Evolutionary conservation across 345 rosid species (phyloP).

Genomic region (Cochlearia excelsa): DNA sequence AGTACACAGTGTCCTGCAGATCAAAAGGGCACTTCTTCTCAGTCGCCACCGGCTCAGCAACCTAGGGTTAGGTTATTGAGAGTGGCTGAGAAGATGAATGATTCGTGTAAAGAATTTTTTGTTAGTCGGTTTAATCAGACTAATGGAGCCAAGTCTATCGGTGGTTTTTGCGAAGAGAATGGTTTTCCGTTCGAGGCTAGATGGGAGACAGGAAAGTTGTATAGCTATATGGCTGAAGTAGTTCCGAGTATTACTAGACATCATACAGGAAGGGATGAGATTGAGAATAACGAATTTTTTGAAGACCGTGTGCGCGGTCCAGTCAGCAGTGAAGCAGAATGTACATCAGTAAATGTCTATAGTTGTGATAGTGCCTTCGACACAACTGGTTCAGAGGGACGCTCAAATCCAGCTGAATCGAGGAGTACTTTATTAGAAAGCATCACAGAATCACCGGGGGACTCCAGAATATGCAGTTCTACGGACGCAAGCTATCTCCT

Average conservation of each 20-base stretch:
- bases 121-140: slow-evolving; percentile 30
- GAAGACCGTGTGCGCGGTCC: slow-evolving; percentile 26
- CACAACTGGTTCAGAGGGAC: slow-evolving; percentile 24
- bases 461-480: slow-evolving; percentile 35
- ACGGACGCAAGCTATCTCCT: slow-evolving; percentile 44
- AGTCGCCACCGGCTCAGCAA: slow-evolving; percentile 27
- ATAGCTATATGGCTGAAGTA: slow-evolving; percentile 50
- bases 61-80: slow-evolving; percentile 38
- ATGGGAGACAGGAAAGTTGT: slow-evolving; percentile 36
- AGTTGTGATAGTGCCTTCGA: slow-evolving; percentile 27
- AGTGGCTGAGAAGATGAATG: slow-evolving; percentile 42
- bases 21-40: slow-evolving; percentile 14
- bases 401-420: slow-evolving; percentile 30
- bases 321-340: slow-evolving; percentile 18
- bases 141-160: neutral
- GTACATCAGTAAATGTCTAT: slow-evolving; percentile 32
- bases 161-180: slow-evolving; percentile 17
- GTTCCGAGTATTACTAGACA: slow-evolving; percentile 37
- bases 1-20: slow-evolving; percentile 34
- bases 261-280: slow-evolving; percentile 14
- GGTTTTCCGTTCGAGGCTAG: neutral
- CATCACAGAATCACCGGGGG: slow-evolving; percentile 1
- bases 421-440: slow-evolving; percentile 32
- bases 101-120: slow-evolving; percentile 22
- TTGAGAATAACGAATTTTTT: slow-evolving; percentile 31